These are phyloP conservation scores for Ophiostoma ips DNA, from an alignment of 2,329 filamentous ascomycete genomes.

Conservation along the genomic window DNA sequence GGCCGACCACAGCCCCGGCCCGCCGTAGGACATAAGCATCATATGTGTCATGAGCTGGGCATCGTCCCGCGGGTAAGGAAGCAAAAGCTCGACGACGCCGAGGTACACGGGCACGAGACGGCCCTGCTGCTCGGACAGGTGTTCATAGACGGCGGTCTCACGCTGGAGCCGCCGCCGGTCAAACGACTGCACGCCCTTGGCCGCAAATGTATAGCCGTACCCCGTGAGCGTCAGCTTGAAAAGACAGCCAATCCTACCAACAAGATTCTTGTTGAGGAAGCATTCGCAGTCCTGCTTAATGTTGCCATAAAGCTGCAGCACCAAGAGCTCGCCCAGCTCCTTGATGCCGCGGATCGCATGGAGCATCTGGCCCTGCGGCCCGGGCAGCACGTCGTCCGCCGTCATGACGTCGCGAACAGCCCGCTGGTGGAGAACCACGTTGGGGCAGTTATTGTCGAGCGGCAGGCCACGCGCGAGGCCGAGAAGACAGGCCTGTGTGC, in stretches of 20 bases:
- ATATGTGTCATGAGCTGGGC: conserved; percentile 8
- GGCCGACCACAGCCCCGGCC: background rate
- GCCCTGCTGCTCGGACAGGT: conserved; percentile 9
- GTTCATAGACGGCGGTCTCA: conserved; percentile 9
- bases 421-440: background rate
- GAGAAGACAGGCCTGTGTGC: conserved; percentile 5
- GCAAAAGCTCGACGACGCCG: conserved; percentile 10
- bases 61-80: conserved; percentile 1
- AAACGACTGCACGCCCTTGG: conserved; percentile 11
- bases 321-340: background rate
- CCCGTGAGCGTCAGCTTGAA: conserved; percentile 12
- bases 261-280: background rate
- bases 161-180: conserved; percentile 4
- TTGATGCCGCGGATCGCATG: background rate
- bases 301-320: conserved; percentile 7
- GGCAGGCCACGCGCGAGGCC: background rate
- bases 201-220: conserved; percentile 14
- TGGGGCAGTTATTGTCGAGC: conserved; percentile 4
- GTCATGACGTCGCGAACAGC: background rate
- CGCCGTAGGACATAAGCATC: conserved; percentile 13
- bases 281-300: conserved; percentile 8
- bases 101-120: conserved; percentile 11
- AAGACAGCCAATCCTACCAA: conserved; percentile 8
- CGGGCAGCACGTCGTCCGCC: background rate
- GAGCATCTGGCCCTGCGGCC: background rate